A percentile compares a stretch with the other conserved stretches of the same genome.
Evolutionary conservation across 768 basidiomycete genomes (phyloP).

Genomic region (Mycena metata): DNA sequence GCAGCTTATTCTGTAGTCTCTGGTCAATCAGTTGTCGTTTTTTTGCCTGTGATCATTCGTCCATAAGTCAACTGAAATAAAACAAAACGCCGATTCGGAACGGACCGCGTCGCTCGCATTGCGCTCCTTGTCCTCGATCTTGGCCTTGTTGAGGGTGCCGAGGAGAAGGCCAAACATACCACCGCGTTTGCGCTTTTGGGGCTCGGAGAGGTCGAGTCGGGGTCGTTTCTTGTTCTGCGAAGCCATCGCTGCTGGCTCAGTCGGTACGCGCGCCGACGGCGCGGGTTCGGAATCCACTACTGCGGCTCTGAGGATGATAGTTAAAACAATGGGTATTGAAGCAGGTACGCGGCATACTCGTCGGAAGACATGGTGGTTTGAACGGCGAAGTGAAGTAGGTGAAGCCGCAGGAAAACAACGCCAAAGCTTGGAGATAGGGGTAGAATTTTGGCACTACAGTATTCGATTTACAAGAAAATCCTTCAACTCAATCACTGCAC

Average conservation of each 20-base stretch:
- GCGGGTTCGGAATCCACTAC: conserved; percentile 51
- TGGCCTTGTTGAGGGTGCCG: conserved; percentile 89
- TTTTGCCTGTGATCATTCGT: conserved; percentile 68
- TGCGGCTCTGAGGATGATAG: conserved; percentile 42
- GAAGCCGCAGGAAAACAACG: no score
- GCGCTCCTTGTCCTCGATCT: conserved; percentile 87
- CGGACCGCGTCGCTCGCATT: conserved; percentile 87
- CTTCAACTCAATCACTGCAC: conserved; percentile 1
- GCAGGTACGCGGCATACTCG: conserved; percentile 55
- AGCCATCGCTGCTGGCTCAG: conserved; percentile 61
- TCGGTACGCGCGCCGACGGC: conserved; percentile 45
- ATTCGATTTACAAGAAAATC: no score
- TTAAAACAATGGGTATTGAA: not conserved
- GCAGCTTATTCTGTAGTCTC: conserved; percentile 86
- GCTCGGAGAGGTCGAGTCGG: conserved; percentile 74
- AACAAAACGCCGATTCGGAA: conserved; percentile 17
- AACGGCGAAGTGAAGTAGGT: no score
- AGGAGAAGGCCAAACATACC: conserved; percentile 89
- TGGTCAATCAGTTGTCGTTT: conserved; percentile 88
- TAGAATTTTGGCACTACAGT: no score
- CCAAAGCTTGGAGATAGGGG: no score
- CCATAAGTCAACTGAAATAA: conserved; percentile 11
- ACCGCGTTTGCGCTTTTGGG: conserved; percentile 82
- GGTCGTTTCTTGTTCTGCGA: conserved; percentile 73
- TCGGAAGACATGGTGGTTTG: conserved; percentile 62